A percentile compares a stretch with the other conserved stretches of the same genome.
Evolutionary conservation across 139 green algal genomes (phyloP).

Genomic region (Coelastrella sp.): DNA sequence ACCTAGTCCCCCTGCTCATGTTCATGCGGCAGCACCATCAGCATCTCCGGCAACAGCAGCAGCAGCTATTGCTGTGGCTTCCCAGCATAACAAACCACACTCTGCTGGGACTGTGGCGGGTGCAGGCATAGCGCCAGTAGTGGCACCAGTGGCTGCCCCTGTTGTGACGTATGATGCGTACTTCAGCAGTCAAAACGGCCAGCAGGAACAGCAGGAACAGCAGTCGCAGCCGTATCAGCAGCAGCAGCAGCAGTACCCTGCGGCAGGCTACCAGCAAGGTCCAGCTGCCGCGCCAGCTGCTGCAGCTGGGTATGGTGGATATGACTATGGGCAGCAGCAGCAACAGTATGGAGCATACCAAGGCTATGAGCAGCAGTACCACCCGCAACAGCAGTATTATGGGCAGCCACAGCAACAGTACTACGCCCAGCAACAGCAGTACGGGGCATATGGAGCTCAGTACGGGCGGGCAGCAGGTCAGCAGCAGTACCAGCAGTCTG

Average conservation of each 20-base stretch:
- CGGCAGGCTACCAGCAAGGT: too few relatives aligned
- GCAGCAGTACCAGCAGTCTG: neutral
- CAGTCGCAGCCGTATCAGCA: neutral
- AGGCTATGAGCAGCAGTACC: conserved; percentile 9
- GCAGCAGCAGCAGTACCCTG: neutral
- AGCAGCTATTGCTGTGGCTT: neutral
- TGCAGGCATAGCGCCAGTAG: neutral
- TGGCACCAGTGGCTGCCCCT: neutral
- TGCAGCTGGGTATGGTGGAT: neutral
- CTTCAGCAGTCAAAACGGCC: neutral
- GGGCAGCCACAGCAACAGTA: neutral
- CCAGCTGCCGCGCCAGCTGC: neutral
- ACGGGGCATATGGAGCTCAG: neutral
- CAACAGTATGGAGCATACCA: neutral
- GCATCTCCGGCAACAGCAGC: conserved; percentile 10
- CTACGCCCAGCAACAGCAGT: neutral
- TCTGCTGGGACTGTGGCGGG: neutral
- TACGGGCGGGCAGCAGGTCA: neutral
- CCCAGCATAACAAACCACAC: neutral
- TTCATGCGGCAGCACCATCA: neutral
- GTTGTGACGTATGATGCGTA: conserved; percentile 5
- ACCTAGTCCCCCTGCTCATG: too few relatives aligned
- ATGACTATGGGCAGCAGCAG: neutral
- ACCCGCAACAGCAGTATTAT: conserved; percentile 8
- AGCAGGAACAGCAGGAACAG: neutral